Evolutionary conservation across 2,329 filamentous ascomycete species (phyloP).

Genomic region (Xylariaceae sp.): DNA sequence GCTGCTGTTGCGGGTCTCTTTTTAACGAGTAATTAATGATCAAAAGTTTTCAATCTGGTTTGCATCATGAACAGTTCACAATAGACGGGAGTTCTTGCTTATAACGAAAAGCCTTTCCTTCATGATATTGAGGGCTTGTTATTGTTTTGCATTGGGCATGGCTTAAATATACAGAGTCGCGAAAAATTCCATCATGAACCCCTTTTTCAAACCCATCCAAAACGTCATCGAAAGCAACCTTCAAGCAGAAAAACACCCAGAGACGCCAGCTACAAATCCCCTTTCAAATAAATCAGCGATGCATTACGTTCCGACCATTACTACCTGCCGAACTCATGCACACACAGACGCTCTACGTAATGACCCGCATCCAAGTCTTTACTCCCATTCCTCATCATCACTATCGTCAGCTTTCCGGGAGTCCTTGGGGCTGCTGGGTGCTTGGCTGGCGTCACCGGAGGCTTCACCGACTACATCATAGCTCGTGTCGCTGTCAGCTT

Average conservation of each 20-base stretch:
- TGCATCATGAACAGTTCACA: background rate
- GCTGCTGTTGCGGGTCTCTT: background rate
- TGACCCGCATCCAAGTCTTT: slow-evolving; percentile 4
- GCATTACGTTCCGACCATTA: slow-evolving; percentile 3
- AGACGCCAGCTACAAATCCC: slow-evolving; percentile 16
- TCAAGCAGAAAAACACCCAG: background rate
- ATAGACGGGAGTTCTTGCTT: background rate
- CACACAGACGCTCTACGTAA: background rate
- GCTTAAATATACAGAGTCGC: slow-evolving; percentile 26
- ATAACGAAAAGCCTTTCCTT: background rate
- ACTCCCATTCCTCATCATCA: slow-evolving; percentile 33
- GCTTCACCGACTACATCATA: slow-evolving; percentile 85
- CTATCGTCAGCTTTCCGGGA: slow-evolving; percentile 51
- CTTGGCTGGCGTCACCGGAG: slow-evolving; percentile 71
- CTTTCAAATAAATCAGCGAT: slow-evolving; percentile 6
- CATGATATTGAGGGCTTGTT: background rate
- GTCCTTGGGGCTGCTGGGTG: slow-evolving; percentile 62
- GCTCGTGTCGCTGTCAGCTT: slow-evolving; percentile 88
- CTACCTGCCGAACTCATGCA: background rate
- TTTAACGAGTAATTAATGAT: background rate
- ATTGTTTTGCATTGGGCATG: background rate
- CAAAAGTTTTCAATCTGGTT: background rate
- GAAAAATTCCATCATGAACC: slow-evolving; percentile 8
- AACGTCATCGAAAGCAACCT: slow-evolving; percentile 7
- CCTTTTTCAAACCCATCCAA: slow-evolving; percentile 13